A percentile compares a stretch with the other conserved stretches of the same genome.
Evolutionary conservation across 2,329 filamentous ascomycete species (phyloP).

Genomic region (Fusarium tjaetaba): DNA sequence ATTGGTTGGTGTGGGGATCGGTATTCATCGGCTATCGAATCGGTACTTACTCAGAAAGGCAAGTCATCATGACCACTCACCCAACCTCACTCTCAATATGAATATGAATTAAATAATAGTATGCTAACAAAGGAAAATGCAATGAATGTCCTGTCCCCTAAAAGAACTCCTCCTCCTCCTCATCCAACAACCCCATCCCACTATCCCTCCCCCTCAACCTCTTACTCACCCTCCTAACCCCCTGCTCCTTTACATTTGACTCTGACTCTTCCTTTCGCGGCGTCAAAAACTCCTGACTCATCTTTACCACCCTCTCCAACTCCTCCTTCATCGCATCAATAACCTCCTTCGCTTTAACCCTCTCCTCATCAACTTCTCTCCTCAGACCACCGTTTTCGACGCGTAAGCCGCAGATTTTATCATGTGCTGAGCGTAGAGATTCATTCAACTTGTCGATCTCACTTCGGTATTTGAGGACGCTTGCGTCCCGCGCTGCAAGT

Average conservation of each 20-base stretch:
- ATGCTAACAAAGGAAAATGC: slow-evolving; percentile 39
- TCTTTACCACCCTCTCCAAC: slow-evolving; percentile 58
- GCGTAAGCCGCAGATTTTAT: slow-evolving; percentile 56
- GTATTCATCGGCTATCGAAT: slow-evolving; percentile 21
- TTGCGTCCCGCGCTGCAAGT: slow-evolving; percentile 62
- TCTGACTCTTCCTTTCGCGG: slow-evolving; percentile 6
- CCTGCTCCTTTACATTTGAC: slow-evolving; percentile 16
- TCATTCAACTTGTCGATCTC: slow-evolving; percentile 61
- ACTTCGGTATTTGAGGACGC: slow-evolving; percentile 58
- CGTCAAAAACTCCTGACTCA: slow-evolving; percentile 57
- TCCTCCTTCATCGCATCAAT: slow-evolving; percentile 63
- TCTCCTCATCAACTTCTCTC: slow-evolving; percentile 51
- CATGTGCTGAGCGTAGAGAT: slow-evolving; percentile 58
- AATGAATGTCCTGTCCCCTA: slow-evolving; percentile 22
- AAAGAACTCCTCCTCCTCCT: slow-evolving; percentile 57
- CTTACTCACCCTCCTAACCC: slow-evolving; percentile 42
- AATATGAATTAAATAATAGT: background rate
- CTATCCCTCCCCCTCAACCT: slow-evolving; percentile 63
- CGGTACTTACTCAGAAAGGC: background rate
- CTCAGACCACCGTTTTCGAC: slow-evolving; percentile 57
- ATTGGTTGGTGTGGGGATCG: slow-evolving; percentile 14
- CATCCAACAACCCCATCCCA: slow-evolving; percentile 64
- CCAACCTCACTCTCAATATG: background rate
- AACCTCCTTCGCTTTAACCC: slow-evolving; percentile 53
- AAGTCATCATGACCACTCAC: slow-evolving; percentile 52